Base-by-base conservation (phyloP, 352 stramenopile genomes). In the Pythium phragmitis region DNA sequence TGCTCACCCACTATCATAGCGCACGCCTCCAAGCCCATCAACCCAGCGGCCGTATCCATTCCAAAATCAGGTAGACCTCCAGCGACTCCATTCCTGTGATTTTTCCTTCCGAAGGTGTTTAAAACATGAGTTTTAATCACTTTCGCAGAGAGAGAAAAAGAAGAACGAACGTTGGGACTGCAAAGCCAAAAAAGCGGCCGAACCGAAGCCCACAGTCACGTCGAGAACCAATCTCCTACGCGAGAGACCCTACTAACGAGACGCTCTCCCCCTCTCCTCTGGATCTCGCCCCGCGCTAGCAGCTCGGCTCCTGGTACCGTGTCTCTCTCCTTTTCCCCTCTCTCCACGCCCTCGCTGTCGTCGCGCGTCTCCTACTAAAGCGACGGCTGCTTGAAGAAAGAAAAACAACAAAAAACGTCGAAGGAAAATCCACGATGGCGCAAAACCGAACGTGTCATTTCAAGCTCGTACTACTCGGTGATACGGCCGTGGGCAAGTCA, bases 401-500 rank as follows among this genome's bases (percentile, higher is more conserved):
- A 41, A 46, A 39, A 60, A 23, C 13, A 14, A 13, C 0, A 41
- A 43, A 45, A 48, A 67, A 49, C 49, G 21, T 58, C 60, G 55
- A 68, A 68, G 49, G 49, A 62, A 63, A n/a, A 48, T 34, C 9
- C 17, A 77, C n/a, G n/a, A 95, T 95, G 87, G 81, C 87, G 52
- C 80, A 89, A 63, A 81, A 80, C 67, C 90, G 88, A 63, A 94
- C 87, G 48, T 94, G 84, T 62, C 97, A 99, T 85, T 99, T 99
- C 75, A 99, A 99, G 84, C 85, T 99, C 9, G 98, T 99, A 41
- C 87, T 99, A 52, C 87, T 99, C 4, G 98, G 98, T 51, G 97
- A 99, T 76, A 99, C 97, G 39, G 97, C 96, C 45, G 98, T 99
- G 21, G 98, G 98, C 51, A 99, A 99, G 74, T 99, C 97, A 5